Evolutionary conservation across 2,329 filamentous ascomycete species (phyloP), one percentile per base, ranked within the genome.

Genomic region (Botrytis deweyae): DNA sequence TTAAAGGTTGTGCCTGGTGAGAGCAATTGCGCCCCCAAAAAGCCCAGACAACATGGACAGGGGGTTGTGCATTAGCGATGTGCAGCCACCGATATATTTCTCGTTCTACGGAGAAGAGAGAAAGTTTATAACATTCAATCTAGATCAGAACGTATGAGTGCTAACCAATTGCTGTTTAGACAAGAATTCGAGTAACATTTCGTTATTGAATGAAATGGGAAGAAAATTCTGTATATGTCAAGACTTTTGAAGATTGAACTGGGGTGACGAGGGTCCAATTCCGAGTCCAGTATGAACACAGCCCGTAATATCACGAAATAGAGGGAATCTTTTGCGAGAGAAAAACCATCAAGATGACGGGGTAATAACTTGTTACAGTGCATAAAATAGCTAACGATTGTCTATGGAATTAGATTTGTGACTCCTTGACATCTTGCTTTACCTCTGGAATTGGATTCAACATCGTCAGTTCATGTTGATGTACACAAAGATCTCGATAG

Each of bases 51-150:
- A 42, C 62, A 20, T 20, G 49, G 16, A 29, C 29, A 49, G 12
- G 36, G 63, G 65, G 65, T 36, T 55, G 44, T 68, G 25, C 65
- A 68, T 68, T 68, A 33, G 42, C 40, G 63, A 65, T 65, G n/a
- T 36, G 36, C 42, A 52, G 44, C 65, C 65, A 68, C 46, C n/a
- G 33, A 46, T 44, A 46, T 65, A 14, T 25, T 16, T 25, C 3
- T 40, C 16, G 6, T 42, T 33, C 14, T 18, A 29, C 52, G n/a
- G 16, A 58, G 7, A 5, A 52, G 52, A 58, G 52, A 29, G n/a
- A 0, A 58, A 58, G n/a, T 33, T 3, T 29, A 18, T 58, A 18
- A 58, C 16, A 58, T 58, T n/a, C 14, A 25, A 52, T 52, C 46
- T 25, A 14, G 25, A n/a, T n/a, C 52, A 29, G 9, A 55, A 29